Conservation (phyloP, 192 early-diverging fungal species). For the Oehlia diaphana region DNA sequence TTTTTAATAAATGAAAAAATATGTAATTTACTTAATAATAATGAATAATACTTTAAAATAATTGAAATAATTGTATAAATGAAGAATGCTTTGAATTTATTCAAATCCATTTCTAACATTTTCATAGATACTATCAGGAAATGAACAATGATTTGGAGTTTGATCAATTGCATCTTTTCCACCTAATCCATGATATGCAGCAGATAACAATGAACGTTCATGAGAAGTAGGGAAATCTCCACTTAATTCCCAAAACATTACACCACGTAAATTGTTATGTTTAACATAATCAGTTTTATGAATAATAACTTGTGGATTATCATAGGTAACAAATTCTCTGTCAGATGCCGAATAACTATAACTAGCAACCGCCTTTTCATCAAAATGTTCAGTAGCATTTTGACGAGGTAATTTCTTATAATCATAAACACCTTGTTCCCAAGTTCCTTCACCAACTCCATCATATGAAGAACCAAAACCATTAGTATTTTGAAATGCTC, state of each 20-base stretch:
- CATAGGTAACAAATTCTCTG: slow-evolving; percentile 80
- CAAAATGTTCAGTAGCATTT: slow-evolving; percentile 72
- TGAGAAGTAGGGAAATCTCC: slow-evolving; percentile 44
- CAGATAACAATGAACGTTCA: slow-evolving; percentile 42
- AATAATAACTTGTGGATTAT: slow-evolving; percentile 63
- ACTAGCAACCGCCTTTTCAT: slow-evolving; percentile 72
- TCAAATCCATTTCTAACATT: slow-evolving; percentile 46
- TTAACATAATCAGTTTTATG: slow-evolving; percentile 69
- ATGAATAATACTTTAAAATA: too few species aligned
- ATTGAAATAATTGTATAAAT: too few species aligned
- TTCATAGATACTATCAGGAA: slow-evolving; percentile 48
- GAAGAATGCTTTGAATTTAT: slow-evolving; percentile 2
- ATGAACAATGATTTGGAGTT: slow-evolving; percentile 47
- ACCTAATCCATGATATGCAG: slow-evolving; percentile 31
- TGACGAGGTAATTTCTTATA: slow-evolving; percentile 76
- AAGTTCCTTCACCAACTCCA: slow-evolving; percentile 77
- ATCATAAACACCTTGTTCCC: slow-evolving; percentile 92
- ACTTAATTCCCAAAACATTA: slow-evolving; percentile 82
- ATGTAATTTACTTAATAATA: too few species aligned
- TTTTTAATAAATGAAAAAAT: too few species aligned
- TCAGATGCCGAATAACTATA: slow-evolving; percentile 75
- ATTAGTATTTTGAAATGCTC: slow-evolving; percentile 87
- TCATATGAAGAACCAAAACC: slow-evolving; percentile 62
- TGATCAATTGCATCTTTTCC: slow-evolving; percentile 32
- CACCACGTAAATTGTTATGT: slow-evolving; percentile 58